Evolutionary conservation across 2,329 filamentous ascomycete species (phyloP), one percentile per base, ranked within the genome.

Genomic region (Pochonia chlamydosporia): DNA sequence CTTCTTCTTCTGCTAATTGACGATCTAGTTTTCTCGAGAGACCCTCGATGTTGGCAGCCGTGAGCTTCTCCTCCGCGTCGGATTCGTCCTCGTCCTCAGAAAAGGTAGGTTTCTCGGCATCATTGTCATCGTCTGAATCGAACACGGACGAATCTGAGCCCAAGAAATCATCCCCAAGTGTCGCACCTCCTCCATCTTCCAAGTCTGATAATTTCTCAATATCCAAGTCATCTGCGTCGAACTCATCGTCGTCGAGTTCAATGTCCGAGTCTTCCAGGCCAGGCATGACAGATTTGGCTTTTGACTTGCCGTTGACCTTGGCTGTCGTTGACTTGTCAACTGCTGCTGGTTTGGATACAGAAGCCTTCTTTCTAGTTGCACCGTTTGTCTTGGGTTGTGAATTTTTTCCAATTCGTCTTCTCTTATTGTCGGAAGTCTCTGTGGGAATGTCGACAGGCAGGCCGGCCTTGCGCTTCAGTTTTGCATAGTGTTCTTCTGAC

Each of bases 1-100:
- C 89, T 16, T 85, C 89, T 53, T 96, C 88, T 50, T 85, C 78
- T 39, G 87, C 86, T 61, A 79, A 74, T 62, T 93, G 75, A 59
- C 80, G 74, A 63, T 99, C 92, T 48, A 99, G 70, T 65, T 90
- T 92, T 57, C 83, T 78, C 47, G 92, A 91, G 47, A 99, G 73
- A 49, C 93, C 93, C 59, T 86, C 93, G 53, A 99, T 97, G 67
- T 99, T 99, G 52, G 93, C 93, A 2, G 91, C 91, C 44, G 89
- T 99, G 56, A 99, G 78, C 64, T 84, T 85, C 69, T 96, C 91
- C 68, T 96, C 89, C 5, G 82, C 85, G 58, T 95, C 89, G 1
- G 87, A 91, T 44, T 90, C 85, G 54, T 92, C 88, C 57, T 95
- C 90, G 61, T 97, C 92, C 54, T 97, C 93, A 0, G 93, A 97